Percentiles rank a stretch among this genome's conserved stretches.
phyloP scores from a whole-genome alignment of 805 yeast genomes.

The Hanseniaspora occidentalis region DNA sequence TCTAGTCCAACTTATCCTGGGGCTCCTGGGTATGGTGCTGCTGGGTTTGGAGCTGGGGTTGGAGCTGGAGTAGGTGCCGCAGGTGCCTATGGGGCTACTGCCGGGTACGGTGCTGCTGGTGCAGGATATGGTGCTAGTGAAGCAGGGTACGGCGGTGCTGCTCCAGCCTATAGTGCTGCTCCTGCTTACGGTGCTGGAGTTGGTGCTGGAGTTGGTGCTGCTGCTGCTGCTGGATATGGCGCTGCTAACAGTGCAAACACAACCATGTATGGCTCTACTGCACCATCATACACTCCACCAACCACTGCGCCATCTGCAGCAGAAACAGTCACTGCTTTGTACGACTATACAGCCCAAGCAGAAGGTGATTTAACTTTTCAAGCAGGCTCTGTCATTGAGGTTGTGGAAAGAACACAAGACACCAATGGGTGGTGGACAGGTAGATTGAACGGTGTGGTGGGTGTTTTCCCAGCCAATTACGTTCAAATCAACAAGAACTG shows the following conservation, averaged over 20 bases:
- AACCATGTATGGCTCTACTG: not conserved
- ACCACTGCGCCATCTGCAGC: conserved; percentile 26
- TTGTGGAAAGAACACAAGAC: conserved; percentile 72
- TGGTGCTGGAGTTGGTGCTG: conserved; percentile 10
- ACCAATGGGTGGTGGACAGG: conserved; percentile 99
- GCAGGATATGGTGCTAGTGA: conserved; percentile 19
- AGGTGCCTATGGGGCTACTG: conserved; percentile 15
- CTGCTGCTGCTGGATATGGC: conserved; percentile 18
- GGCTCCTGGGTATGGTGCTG: conserved; percentile 16
- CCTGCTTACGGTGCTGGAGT: conserved; percentile 14
- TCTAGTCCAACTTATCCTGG: conserved; percentile 11
- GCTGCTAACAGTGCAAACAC: conserved; percentile 7
- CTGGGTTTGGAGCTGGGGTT: conserved; percentile 1
- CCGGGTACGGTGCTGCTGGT: conserved; percentile 24
- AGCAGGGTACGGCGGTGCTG: conserved; percentile 11
- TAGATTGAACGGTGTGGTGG: conserved; percentile 65
- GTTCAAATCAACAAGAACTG: conserved; percentile 50
- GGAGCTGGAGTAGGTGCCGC: conserved; percentile 13
- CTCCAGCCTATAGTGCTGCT: conserved; percentile 11
- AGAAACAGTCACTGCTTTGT: conserved; percentile 76
- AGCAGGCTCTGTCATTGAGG: conserved; percentile 78
- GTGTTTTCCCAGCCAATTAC: conserved; percentile 93
- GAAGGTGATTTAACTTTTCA: conserved; percentile 80
- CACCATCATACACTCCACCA: conserved; percentile 9
- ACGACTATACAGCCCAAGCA: conserved; percentile 88